A percentile compares a stretch with the other conserved stretches of the same genome.
Conservation (phyloP, 2,329 filamentous ascomycete species). For the Seiridium cupressi region DNA sequence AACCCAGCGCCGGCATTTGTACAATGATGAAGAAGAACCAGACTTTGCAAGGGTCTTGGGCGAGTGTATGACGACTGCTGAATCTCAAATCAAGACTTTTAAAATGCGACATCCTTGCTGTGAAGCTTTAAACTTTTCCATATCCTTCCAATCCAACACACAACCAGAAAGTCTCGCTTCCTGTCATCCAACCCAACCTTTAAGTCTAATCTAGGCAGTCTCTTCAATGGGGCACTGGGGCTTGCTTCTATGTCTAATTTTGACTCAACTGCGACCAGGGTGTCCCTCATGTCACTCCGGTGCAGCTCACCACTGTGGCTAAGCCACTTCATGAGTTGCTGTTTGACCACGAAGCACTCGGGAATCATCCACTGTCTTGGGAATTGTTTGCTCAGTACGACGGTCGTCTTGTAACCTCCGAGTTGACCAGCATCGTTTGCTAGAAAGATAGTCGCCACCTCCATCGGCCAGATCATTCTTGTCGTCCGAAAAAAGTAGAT, state of each 20-base stretch:
- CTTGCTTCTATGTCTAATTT: neutral
- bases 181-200: neutral
- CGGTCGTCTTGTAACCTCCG: neutral
- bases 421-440: neutral
- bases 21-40: neutral
- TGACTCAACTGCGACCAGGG: neutral
- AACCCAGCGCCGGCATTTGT: no score
- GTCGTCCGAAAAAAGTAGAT: neutral
- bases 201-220: neutral
- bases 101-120: neutral
- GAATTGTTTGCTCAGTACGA: neutral
- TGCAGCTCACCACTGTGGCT: neutral
- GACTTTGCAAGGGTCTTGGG: no score
- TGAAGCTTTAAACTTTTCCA: neutral
- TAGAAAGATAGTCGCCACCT: neutral
- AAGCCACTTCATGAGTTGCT: neutral
- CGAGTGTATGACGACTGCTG: no score
- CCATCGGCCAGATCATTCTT: neutral
- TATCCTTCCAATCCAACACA: neutral
- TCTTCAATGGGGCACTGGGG: neutral
- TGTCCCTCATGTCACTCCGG: neutral
- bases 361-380: neutral
- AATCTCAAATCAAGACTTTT: no score
- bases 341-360: neutral
- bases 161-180: neutral